Base-by-base conservation (phyloP, 2,329 filamentous ascomycete genomes). In the Penicillium concentricum region DNA sequence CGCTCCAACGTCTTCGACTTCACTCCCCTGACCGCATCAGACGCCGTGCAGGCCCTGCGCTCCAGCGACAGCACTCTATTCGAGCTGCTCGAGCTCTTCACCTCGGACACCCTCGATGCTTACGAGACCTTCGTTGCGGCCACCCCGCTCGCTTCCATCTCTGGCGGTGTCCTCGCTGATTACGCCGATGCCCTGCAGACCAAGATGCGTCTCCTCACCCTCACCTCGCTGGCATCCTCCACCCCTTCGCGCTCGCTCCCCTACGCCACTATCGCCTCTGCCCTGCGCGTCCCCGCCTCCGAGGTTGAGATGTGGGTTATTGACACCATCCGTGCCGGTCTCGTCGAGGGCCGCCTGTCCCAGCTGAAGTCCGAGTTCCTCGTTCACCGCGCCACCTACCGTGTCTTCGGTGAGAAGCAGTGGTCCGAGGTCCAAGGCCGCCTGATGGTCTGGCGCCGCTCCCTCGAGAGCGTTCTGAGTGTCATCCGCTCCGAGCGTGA, bases 281-380 rank as follows among this genome's bases (percentile, higher is more conserved):
- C 91, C 6, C 86, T 99, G 45, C 89, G 94, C 76, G 87, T 99
- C 54, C 87, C 91, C 44, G 72, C 79, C 45, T 87, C 90, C 62
- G 91, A 97, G 62, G 91, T 97, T 41, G 94, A 99, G 83, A 89
- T 93, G 84, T 99, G 94, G 94, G 91, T 95, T 65, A 99, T 99
- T 70, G 94, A 99, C 75, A 92, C 95, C 66, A 97, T 99, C 78
- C 91, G 94, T 66, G 91, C 92, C 46, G 92, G 92, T 34, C 86
- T 99, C 37, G 91, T 99, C 51, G 94, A 99, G 81, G 94, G 94
- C 73, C 96, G 96, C 79, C 86, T 99, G 66, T 94, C 90, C 57
- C 94, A 99, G 80, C 84, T 93, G 74, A 92, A 91, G 74, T 86
- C 91, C 74, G 90, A 93, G 62, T 97, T 99, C 83, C 83, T 97